These are phyloP conservation scores for Fusarium mexicanum DNA, from an alignment of 2,329 filamentous ascomycete species.

Conservation along the genomic window DNA sequence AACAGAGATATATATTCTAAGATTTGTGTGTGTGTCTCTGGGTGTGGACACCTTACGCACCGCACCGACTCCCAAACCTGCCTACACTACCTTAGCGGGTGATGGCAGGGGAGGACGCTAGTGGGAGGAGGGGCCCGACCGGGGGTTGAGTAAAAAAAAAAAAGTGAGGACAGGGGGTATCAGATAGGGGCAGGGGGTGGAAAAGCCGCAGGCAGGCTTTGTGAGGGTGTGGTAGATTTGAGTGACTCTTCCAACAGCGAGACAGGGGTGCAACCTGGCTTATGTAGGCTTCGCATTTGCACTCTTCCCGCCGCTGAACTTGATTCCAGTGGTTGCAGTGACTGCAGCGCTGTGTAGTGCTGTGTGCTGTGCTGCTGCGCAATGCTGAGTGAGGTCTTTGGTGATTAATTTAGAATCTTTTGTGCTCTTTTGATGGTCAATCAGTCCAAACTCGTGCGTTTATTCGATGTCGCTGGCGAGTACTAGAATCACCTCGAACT, in stretches of 20 bases:
- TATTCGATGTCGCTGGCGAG: constrained; percentile 1
- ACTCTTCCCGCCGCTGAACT: constrained; percentile 19
- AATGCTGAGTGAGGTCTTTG: not conserved
- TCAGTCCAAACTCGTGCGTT: not conserved
- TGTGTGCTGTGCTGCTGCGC: constrained; percentile 1
- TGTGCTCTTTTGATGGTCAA: not conserved
- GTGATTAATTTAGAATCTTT: constrained; percentile 7
- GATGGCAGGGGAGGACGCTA: constrained; percentile 31
- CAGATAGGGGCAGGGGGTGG: constrained; percentile 30
- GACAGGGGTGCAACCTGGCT: constrained; percentile 28
- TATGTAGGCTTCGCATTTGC: constrained; percentile 27
- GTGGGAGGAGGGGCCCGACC: constrained; percentile 23
- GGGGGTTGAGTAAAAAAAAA: constrained; percentile 41
- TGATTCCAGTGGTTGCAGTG: constrained; percentile 3
- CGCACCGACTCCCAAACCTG: constrained; percentile 36
- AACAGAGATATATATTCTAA: constrained; percentile 48
- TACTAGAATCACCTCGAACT: constrained; percentile 16
- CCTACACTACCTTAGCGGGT: constrained; percentile 28
- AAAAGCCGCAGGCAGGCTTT: not conserved
- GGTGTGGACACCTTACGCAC: constrained; percentile 26
- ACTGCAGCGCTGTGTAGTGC: not conserved
- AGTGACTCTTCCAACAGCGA: not conserved
- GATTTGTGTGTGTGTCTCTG: constrained; percentile 38
- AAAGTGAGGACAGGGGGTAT: constrained; percentile 2
- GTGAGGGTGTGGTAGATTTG: constrained; percentile 23